A percentile compares a stretch with the other conserved stretches of the same genome.
Conservation (phyloP, 306 rosid genomes). For the Styphnolobium japonicum region DNA sequence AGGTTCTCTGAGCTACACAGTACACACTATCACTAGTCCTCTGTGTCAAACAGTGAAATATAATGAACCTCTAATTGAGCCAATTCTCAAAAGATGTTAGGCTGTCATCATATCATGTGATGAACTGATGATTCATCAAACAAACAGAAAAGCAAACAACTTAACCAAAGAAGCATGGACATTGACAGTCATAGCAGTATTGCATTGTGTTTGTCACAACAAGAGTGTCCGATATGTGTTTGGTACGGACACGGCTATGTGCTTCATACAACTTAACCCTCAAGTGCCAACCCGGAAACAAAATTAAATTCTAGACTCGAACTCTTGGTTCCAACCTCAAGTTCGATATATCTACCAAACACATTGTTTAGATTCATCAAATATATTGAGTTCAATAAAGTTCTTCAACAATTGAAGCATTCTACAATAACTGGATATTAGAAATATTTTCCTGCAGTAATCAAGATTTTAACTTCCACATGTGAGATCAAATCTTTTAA, state of each 20-base stretch:
- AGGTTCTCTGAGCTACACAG: background rate
- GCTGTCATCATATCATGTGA: background rate
- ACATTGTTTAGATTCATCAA: background rate
- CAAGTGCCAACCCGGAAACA: background rate
- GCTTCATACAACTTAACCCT: background rate
- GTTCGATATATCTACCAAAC: background rate
- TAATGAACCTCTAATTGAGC: background rate
- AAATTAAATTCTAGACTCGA: background rate
- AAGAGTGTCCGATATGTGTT: too few species aligned
- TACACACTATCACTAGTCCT: background rate
- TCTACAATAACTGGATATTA: background rate
- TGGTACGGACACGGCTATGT: too few species aligned
- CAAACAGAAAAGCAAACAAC: background rate
- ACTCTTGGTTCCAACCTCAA: background rate
- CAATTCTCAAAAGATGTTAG: background rate
- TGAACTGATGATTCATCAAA: background rate
- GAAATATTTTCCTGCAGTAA: background rate
- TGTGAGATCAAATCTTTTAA: background rate
- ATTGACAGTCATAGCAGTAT: too few species aligned
- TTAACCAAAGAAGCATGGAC: background rate
- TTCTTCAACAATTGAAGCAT: background rate
- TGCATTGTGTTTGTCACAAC: too few species aligned
- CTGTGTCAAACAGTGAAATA: background rate
- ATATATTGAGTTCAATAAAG: background rate
- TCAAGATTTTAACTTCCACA: background rate